phyloP scores from a whole-genome alignment of 306 rosid genomes.

The Glycyrrhiza uralensis region DNA sequence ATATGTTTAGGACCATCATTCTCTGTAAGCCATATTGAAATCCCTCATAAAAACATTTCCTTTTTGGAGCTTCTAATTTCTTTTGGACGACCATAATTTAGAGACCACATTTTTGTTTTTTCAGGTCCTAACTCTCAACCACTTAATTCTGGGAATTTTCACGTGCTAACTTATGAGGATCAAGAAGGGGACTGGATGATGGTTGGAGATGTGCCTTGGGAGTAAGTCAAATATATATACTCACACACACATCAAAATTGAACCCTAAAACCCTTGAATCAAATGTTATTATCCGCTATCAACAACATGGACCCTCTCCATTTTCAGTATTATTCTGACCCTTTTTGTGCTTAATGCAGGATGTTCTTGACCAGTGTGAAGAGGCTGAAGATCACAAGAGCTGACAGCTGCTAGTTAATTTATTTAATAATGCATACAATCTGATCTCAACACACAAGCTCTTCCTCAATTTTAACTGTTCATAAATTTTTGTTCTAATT shows the following conservation, averaged over 20 bases:
- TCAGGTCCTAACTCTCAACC: constrained; percentile 42
- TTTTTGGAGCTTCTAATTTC: neutral
- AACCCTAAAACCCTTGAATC: neutral
- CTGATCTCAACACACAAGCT: constrained; percentile 11
- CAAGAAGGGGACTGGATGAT: constrained; percentile 61
- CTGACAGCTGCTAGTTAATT: constrained; percentile 48
- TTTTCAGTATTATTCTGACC: constrained; percentile 7
- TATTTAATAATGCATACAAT: constrained; percentile 7
- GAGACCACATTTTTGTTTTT: neutral
- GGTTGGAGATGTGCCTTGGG: constrained; percentile 70
- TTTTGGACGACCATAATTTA: neutral
- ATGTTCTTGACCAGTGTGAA: constrained; percentile 53
- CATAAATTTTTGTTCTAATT: constrained; percentile 29
- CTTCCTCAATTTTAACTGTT: constrained; percentile 35
- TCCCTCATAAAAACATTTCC: neutral
- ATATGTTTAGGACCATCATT: constrained; percentile 47
- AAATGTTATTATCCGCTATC: neutral
- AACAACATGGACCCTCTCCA: neutral
- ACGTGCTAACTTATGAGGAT: constrained; percentile 50
- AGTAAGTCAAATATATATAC: constrained; percentile 35
- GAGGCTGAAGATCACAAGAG: constrained; percentile 59
- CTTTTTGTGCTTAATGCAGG: constrained; percentile 27
- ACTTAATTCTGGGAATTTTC: constrained; percentile 29
- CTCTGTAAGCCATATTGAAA: constrained; percentile 35
- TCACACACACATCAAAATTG: too few relatives aligned